phyloP scores from a whole-genome alignment of 2,329 filamentous ascomycete species.

The Fusarium sp. region DNA sequence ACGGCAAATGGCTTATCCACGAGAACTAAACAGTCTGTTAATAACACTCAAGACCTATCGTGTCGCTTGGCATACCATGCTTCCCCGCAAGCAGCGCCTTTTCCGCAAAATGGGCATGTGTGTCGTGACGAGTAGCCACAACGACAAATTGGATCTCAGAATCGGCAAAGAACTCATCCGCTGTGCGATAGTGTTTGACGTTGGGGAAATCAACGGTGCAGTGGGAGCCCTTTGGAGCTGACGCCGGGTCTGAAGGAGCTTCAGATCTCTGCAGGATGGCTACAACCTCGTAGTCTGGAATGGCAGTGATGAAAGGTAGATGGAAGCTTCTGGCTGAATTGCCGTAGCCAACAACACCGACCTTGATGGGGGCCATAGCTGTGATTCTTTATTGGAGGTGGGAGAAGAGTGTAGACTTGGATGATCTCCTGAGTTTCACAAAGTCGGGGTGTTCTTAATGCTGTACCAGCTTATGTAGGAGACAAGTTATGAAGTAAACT shows the following conservation, averaged over 20 bases:
- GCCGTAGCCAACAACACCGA: constrained; percentile 67
- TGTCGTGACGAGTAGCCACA: constrained; percentile 55
- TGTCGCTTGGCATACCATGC: constrained; percentile 22
- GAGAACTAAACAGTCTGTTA: constrained; percentile 25
- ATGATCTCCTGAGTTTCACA: too few relatives aligned
- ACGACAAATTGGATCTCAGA: constrained; percentile 72
- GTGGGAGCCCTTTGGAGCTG: constrained; percentile 54
- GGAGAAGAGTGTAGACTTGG: too few relatives aligned
- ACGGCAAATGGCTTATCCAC: constrained; percentile 45
- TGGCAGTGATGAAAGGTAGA: constrained; percentile 65
- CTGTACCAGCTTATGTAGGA: too few relatives aligned
- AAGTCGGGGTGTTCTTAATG: too few relatives aligned
- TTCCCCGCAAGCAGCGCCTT: constrained; percentile 37
- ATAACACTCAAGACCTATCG: rapidly evolving
- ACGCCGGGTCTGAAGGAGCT: constrained; percentile 52
- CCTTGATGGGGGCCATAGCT: constrained; percentile 58
- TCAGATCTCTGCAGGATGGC: constrained; percentile 65
- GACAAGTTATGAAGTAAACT: too few relatives aligned
- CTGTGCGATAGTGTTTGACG: constrained; percentile 70
- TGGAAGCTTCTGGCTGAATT: constrained; percentile 65
- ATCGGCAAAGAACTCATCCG: constrained; percentile 73
- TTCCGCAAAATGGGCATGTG: constrained; percentile 40
- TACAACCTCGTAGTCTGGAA: constrained; percentile 62
- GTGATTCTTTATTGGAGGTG: not conserved
- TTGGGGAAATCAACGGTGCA: constrained; percentile 65